Conservation (phyloP, 805 yeast species). For the Kregervanrija fluxuum region DNA sequence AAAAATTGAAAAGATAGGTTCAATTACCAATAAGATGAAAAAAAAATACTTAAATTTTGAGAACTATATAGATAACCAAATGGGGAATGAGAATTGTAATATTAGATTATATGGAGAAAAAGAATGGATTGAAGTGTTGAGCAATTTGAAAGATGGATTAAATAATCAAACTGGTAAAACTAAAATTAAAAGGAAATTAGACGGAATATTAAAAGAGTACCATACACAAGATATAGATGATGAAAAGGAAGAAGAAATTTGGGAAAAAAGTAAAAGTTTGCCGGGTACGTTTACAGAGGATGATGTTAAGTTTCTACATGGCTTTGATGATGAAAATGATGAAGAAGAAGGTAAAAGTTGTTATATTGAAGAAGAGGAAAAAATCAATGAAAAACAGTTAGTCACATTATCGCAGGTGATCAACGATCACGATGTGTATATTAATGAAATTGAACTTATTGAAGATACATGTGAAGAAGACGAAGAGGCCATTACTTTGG, state of each 20-base stretch:
- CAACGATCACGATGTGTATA: too few species aligned
- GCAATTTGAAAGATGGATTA: too few species aligned
- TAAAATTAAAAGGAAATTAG: too few species aligned
- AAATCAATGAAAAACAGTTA: neutral
- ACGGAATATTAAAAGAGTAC: too few species aligned
- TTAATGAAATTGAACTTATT: neutral
- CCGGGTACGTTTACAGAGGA: conserved; percentile 1
- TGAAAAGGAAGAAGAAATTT: neutral
- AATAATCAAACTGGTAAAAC: too few species aligned
- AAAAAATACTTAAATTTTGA: neutral
- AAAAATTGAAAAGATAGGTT: neutral
- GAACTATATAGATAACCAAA: too few species aligned
- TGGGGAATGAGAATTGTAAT: neutral
- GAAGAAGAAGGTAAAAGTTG: neutral
- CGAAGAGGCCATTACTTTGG: neutral
- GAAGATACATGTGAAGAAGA: conserved; percentile 6
- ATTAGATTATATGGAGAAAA: neutral
- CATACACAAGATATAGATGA: too few species aligned
- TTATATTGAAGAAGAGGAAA: neutral
- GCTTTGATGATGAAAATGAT: neutral
- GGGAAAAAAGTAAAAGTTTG: neutral
- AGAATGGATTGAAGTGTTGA: conserved; percentile 1
- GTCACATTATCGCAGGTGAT: too few species aligned
- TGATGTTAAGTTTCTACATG: conserved; percentile 1
- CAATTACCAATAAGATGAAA: neutral